Evolutionary conservation across 352 stramenopile species (phyloP).

Genomic region (Phytopythium montanum): DNA sequence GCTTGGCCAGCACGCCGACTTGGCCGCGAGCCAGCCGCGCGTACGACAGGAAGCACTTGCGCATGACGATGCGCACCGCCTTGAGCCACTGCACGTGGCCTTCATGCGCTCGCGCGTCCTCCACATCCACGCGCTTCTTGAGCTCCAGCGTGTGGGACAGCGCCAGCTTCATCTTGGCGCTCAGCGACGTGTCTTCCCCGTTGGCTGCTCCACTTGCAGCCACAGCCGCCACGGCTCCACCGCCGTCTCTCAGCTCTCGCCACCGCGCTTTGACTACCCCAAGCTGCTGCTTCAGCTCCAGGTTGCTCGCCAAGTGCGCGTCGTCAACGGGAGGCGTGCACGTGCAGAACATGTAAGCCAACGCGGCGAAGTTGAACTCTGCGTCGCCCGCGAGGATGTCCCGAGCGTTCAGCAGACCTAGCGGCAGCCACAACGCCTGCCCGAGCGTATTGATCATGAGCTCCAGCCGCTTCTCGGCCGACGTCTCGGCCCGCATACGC

Average conservation of each 20-base stretch:
- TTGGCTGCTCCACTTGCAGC: neutral
- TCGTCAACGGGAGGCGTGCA: conserved; percentile 54
- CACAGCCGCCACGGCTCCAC: neutral
- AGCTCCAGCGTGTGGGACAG: conserved; percentile 71
- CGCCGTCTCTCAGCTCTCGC: conserved; percentile 46
- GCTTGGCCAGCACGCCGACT: conserved; percentile 48
- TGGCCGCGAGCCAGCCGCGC: conserved; percentile 58
- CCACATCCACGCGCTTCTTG: conserved; percentile 58
- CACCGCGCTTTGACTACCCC: conserved; percentile 51
- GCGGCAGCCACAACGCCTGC: conserved; percentile 66
- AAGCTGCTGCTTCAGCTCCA: conserved; percentile 53
- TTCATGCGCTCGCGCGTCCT: conserved; percentile 57
- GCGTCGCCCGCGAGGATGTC: conserved; percentile 66
- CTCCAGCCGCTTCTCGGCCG: conserved; percentile 54
- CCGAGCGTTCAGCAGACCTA: conserved; percentile 53
- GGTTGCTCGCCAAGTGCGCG: conserved; percentile 37
- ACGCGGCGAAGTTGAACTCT: conserved; percentile 73
- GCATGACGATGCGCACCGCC: conserved; percentile 62
- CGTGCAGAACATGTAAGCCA: conserved; percentile 70
- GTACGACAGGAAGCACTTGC: conserved; percentile 78
- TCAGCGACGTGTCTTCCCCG: conserved; percentile 30
- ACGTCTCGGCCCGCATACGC: conserved; percentile 45
- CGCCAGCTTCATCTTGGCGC: conserved; percentile 59
- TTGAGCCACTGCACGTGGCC: conserved; percentile 70
- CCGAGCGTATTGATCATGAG: conserved; percentile 69